Conservation (phyloP, 2,329 filamentous ascomycete genomes). For the Sarocladium kiliense region DNA sequence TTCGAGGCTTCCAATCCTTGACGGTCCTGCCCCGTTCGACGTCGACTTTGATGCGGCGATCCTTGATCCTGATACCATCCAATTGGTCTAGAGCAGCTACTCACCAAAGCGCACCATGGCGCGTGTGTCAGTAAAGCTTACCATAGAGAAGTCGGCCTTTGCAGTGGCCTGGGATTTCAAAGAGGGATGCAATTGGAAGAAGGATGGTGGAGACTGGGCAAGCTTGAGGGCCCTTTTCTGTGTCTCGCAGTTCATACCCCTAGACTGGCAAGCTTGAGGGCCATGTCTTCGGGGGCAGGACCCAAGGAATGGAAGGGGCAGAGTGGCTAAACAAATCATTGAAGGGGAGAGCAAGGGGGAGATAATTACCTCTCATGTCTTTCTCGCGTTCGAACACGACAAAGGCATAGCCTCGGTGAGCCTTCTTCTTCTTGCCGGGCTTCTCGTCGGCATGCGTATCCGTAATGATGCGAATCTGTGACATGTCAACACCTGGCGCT, state of each 20-base stretch:
- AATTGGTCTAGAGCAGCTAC: slow-evolving; percentile 82
- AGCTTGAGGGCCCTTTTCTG: slow-evolving; percentile 48
- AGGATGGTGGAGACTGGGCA: slow-evolving; percentile 40
- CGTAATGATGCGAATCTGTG: slow-evolving; percentile 79
- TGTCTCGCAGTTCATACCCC: slow-evolving; percentile 39
- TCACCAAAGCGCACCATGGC: slow-evolving; percentile 51
- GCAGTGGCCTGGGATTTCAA: no score
- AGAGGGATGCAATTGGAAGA: no score
- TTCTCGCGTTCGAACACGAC: slow-evolving; percentile 95
- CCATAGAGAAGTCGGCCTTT: slow-evolving; percentile 28
- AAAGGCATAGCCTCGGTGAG: slow-evolving; percentile 89
- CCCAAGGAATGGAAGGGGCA: slow-evolving; percentile 14
- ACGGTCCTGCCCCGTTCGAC: slow-evolving; percentile 95
- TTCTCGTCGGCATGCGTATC: slow-evolving; percentile 66
- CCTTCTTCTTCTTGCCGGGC: slow-evolving; percentile 73
- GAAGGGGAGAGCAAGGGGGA: slow-evolving; percentile 28
- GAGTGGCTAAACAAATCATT: slow-evolving; percentile 19
- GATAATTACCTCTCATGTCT: slow-evolving; percentile 91
- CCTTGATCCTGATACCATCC: slow-evolving; percentile 89
- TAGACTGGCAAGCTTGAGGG: slow-evolving; percentile 38
- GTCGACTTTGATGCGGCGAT: slow-evolving; percentile 87
- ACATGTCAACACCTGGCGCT: slow-evolving; percentile 9
- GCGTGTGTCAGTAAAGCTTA: slow-evolving; percentile 66
- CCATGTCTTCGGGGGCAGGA: slow-evolving; percentile 24
- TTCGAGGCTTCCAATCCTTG: slow-evolving; percentile 85